These are phyloP conservation scores for Sphenostylis stenocarpa DNA, from an alignment of 306 rosid species.

Conservation along the genomic window DNA sequence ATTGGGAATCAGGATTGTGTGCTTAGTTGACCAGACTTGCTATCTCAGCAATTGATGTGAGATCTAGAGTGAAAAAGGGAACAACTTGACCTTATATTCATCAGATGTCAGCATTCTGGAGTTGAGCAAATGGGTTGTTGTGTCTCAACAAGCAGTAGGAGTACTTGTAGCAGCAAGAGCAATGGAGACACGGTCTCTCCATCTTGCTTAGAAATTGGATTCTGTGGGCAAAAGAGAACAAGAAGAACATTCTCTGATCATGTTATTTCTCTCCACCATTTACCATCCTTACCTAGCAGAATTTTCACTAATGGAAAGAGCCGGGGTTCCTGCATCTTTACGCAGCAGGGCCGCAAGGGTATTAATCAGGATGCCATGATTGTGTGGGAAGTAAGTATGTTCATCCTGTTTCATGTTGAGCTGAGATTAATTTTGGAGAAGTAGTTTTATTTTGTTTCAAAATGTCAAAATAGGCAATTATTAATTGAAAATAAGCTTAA, in stretches of 20 bases:
- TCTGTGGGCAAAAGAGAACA: slow-evolving; percentile 56
- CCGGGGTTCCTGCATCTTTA: slow-evolving; percentile 76
- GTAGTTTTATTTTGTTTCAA: background rate
- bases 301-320: slow-evolving; percentile 83
- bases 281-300: slow-evolving; percentile 73
- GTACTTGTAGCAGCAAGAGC: slow-evolving; percentile 79
- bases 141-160: slow-evolving; percentile 78
- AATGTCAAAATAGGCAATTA: background rate
- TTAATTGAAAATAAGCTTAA: background rate
- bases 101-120: slow-evolving; percentile 55
- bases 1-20: slow-evolving; percentile 42
- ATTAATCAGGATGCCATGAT: slow-evolving; percentile 99
- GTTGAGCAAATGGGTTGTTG: slow-evolving; percentile 84
- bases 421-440: background rate
- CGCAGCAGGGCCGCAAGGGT: slow-evolving; percentile 99
- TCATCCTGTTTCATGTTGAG: background rate
- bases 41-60: slow-evolving; percentile 48
- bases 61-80: slow-evolving; percentile 47
- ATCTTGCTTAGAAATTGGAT: slow-evolving; percentile 54
- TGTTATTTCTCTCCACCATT: slow-evolving; percentile 56
- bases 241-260: slow-evolving; percentile 79
- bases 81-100: slow-evolving; percentile 35
- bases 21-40: slow-evolving; percentile 45
- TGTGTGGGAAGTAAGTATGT: slow-evolving; percentile 93
- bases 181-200: slow-evolving; percentile 66